Evolutionary conservation across 106 monocot species (phyloP), one percentile per base, ranked within the genome.

Genomic region (Dendrobium chrysotoxum): DNA sequence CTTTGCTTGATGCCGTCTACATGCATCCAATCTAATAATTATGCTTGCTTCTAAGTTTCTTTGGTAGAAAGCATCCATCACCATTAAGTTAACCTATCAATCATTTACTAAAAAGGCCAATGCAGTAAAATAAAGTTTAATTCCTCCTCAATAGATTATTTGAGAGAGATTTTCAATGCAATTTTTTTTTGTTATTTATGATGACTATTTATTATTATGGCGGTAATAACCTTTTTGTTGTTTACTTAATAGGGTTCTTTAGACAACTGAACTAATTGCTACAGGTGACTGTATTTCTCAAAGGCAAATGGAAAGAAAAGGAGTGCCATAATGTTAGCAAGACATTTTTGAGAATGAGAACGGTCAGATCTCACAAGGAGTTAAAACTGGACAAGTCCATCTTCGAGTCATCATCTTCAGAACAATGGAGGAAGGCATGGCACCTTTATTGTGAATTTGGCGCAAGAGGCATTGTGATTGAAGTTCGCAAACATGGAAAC

Each of bases 391-490:
- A 93, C 25, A 83, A 81, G 61, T 78, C 79, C 4, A 20, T 83
- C 39, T 80, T 57, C 2, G 38, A 73, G 7, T 73, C 84, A n/a
- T 73, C 85, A n/a, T 82, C 84, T 5, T 88, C 84, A n/a, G 57
- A 82, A 40, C 82, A 76, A 53, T 99, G 95, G 95, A 41, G 47
- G 45, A 93, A 87, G 81, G 75, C 79, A 40, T 99, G 89, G 91
- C 88, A 90, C 53, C 81, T 99, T 7, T 95, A 78, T 77, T 95
- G 93, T 78, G 98, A 99, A 79, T 94, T 95, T 77, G 84, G 88
- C 28, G 95, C 95, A 17, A 88, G 78, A 82, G 98, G 93, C 11
- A 78, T 95, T 79, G 4, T 80, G 3, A 79, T 99, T 64, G 92
- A 91, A 42, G 57, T 91, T 77, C 82, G 91, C 31, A 70, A 67